Evolutionary conservation across 257 asterid genomes (phyloP).

Genomic region (Craterostigma plantagineum): DNA sequence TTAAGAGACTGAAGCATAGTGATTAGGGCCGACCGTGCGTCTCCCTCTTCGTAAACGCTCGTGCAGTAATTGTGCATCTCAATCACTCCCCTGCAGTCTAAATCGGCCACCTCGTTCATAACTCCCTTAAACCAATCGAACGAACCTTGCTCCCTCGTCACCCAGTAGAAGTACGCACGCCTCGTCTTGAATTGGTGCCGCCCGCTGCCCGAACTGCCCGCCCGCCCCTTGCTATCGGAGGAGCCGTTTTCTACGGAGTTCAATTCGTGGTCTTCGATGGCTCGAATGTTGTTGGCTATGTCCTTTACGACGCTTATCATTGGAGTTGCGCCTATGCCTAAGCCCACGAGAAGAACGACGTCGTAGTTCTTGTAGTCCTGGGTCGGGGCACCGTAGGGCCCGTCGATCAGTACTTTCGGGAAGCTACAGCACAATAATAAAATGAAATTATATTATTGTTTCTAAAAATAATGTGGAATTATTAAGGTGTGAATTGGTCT

Average conservation of each 20-base stretch:
- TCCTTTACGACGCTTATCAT: constrained; percentile 66
- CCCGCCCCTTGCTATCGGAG: constrained; percentile 1
- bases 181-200: constrained; percentile 19
- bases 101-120: constrained; percentile 56
- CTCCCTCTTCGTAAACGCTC: constrained; percentile 66
- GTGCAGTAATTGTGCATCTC: constrained; percentile 72
- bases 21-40: constrained; percentile 57
- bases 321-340: constrained; percentile 71
- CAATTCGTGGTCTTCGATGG: constrained; percentile 9
- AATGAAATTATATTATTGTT: too few species aligned
- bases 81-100: constrained; percentile 34
- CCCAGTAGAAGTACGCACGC: constrained; percentile 72
- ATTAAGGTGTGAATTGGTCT: background rate
- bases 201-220: constrained; percentile 14
- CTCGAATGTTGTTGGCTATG: constrained; percentile 40
- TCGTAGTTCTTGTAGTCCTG: constrained; percentile 60
- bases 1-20: constrained; percentile 57
- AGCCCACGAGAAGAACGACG: constrained; percentile 44
- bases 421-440: too few species aligned
- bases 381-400: constrained; percentile 75
- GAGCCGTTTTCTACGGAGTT: constrained; percentile 16
- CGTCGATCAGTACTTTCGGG: constrained; percentile 51
- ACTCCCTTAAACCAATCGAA: constrained; percentile 73
- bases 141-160: constrained; percentile 59
- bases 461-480: too few species aligned